Evolutionary conservation across 2,329 filamentous ascomycete genomes (phyloP).

Genomic region (Ascochyta viciae-villosae): DNA sequence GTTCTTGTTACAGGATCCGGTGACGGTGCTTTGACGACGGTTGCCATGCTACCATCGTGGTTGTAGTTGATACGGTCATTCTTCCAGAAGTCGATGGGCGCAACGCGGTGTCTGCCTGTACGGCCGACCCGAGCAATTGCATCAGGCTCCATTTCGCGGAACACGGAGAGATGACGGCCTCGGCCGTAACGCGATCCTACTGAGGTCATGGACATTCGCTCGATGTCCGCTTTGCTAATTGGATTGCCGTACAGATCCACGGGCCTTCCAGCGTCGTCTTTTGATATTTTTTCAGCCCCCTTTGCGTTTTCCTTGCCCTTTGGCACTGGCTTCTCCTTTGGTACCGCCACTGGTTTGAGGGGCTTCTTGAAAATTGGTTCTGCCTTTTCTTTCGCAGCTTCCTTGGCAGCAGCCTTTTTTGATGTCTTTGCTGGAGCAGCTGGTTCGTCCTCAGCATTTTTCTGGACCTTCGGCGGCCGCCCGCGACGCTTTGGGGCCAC

Average conservation of each 20-base stretch:
- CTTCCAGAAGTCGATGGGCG: slow-evolving; percentile 84
- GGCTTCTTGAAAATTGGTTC: slow-evolving; percentile 38
- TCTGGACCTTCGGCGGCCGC: slow-evolving; percentile 32
- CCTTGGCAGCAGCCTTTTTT: slow-evolving; percentile 7
- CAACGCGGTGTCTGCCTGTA: slow-evolving; percentile 78
- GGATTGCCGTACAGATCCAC: slow-evolving; percentile 43
- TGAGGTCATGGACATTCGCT: slow-evolving; percentile 44
- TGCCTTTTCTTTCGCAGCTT: slow-evolving; percentile 17
- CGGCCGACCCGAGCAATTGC: slow-evolving; percentile 53
- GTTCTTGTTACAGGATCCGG: slow-evolving; percentile 49
- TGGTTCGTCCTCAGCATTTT: slow-evolving; percentile 21
- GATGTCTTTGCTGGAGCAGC: slow-evolving; percentile 11
- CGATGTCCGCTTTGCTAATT: slow-evolving; percentile 41
- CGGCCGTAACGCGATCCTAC: slow-evolving; percentile 40
- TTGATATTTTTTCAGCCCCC: slow-evolving; percentile 12
- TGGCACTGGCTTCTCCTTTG: slow-evolving; percentile 30
- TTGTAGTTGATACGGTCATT: slow-evolving; percentile 80
- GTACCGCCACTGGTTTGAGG: slow-evolving; percentile 29
- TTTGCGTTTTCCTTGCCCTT: slow-evolving; percentile 19
- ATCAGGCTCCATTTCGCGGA: slow-evolving; percentile 43
- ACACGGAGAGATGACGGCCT: slow-evolving; percentile 46
- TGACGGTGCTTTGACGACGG: slow-evolving; percentile 77
- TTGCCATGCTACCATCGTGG: slow-evolving; percentile 72
- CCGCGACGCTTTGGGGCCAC: slow-evolving; percentile 35
- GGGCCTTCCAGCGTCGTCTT: slow-evolving; percentile 35